phyloP scores from a whole-genome alignment of 371 early-diverging fungal genomes.

The Cokeromyces recurvatus region DNA sequence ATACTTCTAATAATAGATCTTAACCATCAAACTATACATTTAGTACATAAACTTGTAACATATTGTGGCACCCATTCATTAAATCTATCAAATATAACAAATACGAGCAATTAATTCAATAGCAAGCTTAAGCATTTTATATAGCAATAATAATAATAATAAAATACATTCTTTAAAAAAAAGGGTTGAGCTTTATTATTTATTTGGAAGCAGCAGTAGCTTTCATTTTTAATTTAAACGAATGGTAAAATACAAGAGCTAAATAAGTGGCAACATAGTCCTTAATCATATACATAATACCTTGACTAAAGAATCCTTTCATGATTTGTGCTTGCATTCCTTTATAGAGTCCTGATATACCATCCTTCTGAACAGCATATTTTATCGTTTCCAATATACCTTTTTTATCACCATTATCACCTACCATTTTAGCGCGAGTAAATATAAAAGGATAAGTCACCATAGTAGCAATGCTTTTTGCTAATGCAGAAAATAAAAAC shows the following conservation, averaged over 20 bases:
- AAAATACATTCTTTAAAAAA: too few species aligned
- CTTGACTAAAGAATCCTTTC: constrained; percentile 62
- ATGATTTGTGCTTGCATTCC: constrained; percentile 54
- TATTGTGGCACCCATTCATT: too few species aligned
- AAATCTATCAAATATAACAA: too few species aligned
- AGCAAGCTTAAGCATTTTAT: too few species aligned
- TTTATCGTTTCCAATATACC: constrained; percentile 42
- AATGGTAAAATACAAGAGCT: constrained; percentile 43
- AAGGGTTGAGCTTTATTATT: too few species aligned
- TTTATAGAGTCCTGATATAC: constrained; percentile 48
- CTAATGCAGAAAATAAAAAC: constrained; percentile 53
- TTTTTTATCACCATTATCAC: constrained; percentile 9
- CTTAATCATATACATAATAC: constrained; percentile 65
- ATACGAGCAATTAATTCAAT: too few species aligned
- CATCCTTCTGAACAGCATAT: constrained; percentile 41
- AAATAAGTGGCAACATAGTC: constrained; percentile 55
- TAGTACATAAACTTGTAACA: too few species aligned
- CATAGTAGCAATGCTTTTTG: constrained; percentile 55
- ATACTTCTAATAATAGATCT: too few species aligned
- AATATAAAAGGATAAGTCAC: constrained; percentile 60
- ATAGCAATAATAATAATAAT: too few species aligned
- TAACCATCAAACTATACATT: too few species aligned
- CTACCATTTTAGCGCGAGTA: constrained; percentile 45
- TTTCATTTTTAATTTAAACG: too few species aligned
- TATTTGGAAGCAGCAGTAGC: too few species aligned